These are phyloP conservation scores for Curvularia verruculosa DNA, from an alignment of 2,329 filamentous ascomycete genomes.

Conservation along the genomic window DNA sequence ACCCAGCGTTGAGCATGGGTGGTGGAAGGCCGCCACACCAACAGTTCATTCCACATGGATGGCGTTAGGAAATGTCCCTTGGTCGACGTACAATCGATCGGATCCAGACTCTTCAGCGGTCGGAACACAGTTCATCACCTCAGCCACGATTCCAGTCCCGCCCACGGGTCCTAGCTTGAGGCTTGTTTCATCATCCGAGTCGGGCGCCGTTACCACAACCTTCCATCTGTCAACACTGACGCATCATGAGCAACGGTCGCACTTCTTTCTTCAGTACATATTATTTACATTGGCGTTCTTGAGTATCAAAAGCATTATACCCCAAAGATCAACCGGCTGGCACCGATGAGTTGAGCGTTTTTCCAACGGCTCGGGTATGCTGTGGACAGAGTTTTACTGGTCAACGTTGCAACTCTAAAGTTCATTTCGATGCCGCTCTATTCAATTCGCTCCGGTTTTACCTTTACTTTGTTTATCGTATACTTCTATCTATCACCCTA, in stretches of 20 bases:
- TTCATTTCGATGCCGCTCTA: slow-evolving; percentile 9
- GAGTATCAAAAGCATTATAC: slow-evolving; percentile 24
- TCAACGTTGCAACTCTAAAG: slow-evolving; percentile 7
- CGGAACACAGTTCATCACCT: not conserved
- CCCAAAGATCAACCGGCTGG: slow-evolving; percentile 27
- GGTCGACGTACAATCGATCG: not conserved
- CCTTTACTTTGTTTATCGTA: not conserved
- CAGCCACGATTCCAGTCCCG: not conserved
- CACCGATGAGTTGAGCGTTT: slow-evolving; percentile 18
- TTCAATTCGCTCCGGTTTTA: slow-evolving; percentile 11
- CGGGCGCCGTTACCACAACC: not conserved
- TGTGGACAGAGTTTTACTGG: slow-evolving; percentile 13
- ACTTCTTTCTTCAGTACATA: slow-evolving; percentile 7
- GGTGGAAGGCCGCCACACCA: slow-evolving; percentile 28
- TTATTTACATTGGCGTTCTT: slow-evolving; percentile 12
- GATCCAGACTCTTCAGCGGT: not conserved
- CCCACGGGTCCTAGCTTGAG: not conserved
- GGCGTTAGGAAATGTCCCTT: slow-evolving; percentile 24
- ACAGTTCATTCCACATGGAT: slow-evolving; percentile 28
- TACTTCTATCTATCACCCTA: slow-evolving; percentile 1
- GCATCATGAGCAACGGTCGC: slow-evolving; percentile 11
- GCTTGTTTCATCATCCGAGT: not conserved
- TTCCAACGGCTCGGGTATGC: slow-evolving; percentile 15
- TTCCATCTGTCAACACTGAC: not conserved
- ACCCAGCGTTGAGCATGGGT: slow-evolving; percentile 41